Percentiles rank a stretch among this genome's conserved stretches.
Evolutionary conservation across 2,329 filamentous ascomycete species (phyloP).

Genomic region (Chrysoporthe deuterocubensis): DNA sequence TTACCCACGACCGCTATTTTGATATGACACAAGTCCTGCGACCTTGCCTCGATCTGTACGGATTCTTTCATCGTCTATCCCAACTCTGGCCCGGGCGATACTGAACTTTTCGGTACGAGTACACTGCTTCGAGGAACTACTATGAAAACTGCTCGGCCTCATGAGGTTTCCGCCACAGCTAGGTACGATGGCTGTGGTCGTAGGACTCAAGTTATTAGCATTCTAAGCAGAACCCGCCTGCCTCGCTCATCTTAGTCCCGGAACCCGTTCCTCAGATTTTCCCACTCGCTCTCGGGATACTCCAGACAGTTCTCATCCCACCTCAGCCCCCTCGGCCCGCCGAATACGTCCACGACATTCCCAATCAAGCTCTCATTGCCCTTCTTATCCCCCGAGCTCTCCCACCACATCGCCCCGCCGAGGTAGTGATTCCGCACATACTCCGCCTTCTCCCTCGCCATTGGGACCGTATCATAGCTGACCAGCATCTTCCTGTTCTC

Average conservation of each 20-base stretch:
- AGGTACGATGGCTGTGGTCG: neutral
- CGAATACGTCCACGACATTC: conserved; percentile 64
- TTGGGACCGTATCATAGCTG: conserved; percentile 74
- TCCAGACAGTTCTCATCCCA: conserved; percentile 61
- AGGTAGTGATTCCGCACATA: conserved; percentile 71
- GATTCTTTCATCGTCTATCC: no score
- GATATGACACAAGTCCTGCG: neutral
- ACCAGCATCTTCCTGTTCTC: conserved; percentile 67
- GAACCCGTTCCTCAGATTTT: conserved; percentile 67
- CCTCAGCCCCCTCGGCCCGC: conserved; percentile 55
- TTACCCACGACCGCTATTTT: neutral
- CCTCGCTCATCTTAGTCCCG: conserved; percentile 43
- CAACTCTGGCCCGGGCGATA: no score
- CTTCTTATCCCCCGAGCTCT: conserved; percentile 76
- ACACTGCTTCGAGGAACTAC: no score
- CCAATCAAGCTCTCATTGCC: conserved; percentile 70
- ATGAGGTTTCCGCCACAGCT: neutral
- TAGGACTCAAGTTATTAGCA: conserved; percentile 14
- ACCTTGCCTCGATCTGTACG: neutral
- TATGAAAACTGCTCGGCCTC: neutral
- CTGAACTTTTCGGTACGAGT: no score
- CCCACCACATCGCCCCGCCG: conserved; percentile 98
- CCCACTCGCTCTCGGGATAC: conserved; percentile 71
- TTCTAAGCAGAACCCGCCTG: neutral
- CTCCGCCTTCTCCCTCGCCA: conserved; percentile 70